These are phyloP conservation scores for Aspergillus sp. DNA, from an alignment of 2,329 filamentous ascomycete genomes.

Conservation along the genomic window DNA sequence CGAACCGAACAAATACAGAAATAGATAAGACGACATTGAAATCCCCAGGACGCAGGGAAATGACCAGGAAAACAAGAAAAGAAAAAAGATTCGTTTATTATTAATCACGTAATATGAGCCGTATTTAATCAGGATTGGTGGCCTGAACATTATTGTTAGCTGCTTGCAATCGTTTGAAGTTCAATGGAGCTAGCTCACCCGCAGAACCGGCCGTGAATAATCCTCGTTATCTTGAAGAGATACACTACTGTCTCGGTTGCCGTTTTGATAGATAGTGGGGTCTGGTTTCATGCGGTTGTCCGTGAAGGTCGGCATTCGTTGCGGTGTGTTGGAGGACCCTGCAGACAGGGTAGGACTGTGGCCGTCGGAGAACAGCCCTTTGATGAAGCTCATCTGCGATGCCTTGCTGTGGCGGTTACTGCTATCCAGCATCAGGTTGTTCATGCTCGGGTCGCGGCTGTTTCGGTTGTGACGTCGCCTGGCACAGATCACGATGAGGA, in stretches of 20 bases:
- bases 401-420: slow-evolving; percentile 27
- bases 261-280: slow-evolving; percentile 33
- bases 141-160: slow-evolving; percentile 19
- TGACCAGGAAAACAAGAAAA: background rate
- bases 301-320: slow-evolving; percentile 28
- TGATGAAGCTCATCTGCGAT: slow-evolving; percentile 29
- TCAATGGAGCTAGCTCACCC: slow-evolving; percentile 21
- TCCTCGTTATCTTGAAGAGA: slow-evolving; percentile 43
- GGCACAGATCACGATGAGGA: slow-evolving; percentile 33
- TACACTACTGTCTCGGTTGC: slow-evolving; percentile 35
- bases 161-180: background rate
- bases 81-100: slow-evolving; percentile 17
- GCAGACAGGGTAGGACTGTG: slow-evolving; percentile 18
- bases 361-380: slow-evolving; percentile 24
- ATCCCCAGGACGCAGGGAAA: background rate
- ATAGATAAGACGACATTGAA: background rate
- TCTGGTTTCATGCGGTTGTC: slow-evolving; percentile 40
- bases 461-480: slow-evolving; percentile 26
- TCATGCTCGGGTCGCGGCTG: slow-evolving; percentile 23
- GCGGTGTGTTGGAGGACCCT: slow-evolving; percentile 13
- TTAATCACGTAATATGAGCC: slow-evolving; percentile 3
- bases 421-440: slow-evolving; percentile 12
- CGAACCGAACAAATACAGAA: slow-evolving; percentile 20
- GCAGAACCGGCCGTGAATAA: slow-evolving; percentile 39
- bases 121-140: slow-evolving; percentile 28